Percentiles rank a stretch among this genome's conserved stretches.
phyloP scores from a whole-genome alignment of 306 rosid species.

The Arachis stenosperma region DNA sequence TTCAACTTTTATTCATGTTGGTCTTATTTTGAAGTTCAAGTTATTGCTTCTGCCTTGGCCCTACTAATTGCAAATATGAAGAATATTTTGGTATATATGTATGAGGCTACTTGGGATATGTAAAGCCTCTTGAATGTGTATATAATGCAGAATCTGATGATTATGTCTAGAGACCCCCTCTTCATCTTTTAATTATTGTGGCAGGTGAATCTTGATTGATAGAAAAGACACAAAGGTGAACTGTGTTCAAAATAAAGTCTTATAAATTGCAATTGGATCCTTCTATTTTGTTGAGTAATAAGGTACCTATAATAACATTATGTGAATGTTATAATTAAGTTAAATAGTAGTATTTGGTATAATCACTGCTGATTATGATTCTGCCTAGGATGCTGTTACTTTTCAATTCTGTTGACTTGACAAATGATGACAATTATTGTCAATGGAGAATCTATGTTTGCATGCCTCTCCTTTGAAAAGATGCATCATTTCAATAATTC shows the following conservation, averaged over 20 bases:
- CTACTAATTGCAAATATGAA: neutral
- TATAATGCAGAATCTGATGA: neutral
- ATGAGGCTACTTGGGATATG: neutral
- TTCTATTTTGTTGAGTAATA: neutral
- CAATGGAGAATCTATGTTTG: neutral
- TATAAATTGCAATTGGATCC: neutral
- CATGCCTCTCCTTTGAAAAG: neutral
- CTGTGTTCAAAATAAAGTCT: neutral
- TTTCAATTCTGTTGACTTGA: neutral
- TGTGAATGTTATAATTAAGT: neutral
- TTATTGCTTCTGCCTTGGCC: neutral
- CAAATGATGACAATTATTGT: neutral
- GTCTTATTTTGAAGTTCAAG: no score
- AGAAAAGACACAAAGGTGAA: neutral
- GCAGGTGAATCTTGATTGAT: neutral
- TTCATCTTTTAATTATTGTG: neutral
- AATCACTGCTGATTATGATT: neutral
- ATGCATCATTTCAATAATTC: neutral
- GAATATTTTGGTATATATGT: constrained; percentile 9
- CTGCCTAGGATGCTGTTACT: neutral
- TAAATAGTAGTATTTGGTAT: neutral
- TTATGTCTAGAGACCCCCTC: neutral
- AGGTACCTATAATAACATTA: neutral
- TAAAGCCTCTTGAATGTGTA: no score
- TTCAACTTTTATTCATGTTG: no score